Percentiles rank a stretch among this genome's conserved stretches.
Evolutionary conservation across 371 early-diverging fungal species (phyloP).

Genomic region (Zychaea mexicana): DNA sequence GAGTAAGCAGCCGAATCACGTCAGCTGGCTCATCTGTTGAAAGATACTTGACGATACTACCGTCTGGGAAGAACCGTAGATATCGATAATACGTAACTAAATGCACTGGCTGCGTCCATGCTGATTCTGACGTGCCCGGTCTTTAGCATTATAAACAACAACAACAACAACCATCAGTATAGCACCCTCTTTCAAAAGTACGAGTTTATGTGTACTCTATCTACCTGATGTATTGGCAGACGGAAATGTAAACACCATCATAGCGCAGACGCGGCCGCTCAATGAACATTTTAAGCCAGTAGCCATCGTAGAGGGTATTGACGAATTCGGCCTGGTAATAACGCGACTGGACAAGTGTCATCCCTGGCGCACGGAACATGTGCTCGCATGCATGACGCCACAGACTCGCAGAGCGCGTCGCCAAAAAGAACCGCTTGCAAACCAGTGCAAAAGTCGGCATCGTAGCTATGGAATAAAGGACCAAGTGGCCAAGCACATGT

Average conservation of each 20-base stretch:
- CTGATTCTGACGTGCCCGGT: conserved; percentile 40
- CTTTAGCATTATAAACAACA: conserved; percentile 10
- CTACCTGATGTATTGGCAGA: conserved; percentile 49
- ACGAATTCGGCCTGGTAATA: conserved; percentile 12
- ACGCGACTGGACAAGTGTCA: conserved; percentile 17
- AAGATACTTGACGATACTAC: conserved; percentile 33
- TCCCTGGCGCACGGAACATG: conserved; percentile 23
- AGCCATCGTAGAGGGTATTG: conserved; percentile 13
- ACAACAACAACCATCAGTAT: background rate
- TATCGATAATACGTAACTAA: conserved; percentile 66
- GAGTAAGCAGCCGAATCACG: conserved; percentile 28
- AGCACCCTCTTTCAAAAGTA: background rate
- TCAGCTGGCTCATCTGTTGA: conserved; percentile 50
- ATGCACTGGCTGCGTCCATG: conserved; percentile 49
- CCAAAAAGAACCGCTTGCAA: conserved; percentile 48
- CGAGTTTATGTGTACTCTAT: too few relatives aligned
- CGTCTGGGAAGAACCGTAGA: conserved; percentile 58
- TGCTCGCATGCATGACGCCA: conserved; percentile 54
- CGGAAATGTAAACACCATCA: conserved; percentile 65
- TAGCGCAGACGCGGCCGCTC: conserved; percentile 56
- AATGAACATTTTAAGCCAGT: conserved; percentile 43
- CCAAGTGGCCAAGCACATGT: conserved; percentile 26
- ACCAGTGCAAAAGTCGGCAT: conserved; percentile 41
- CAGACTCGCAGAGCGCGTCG: conserved; percentile 40
- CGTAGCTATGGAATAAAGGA: conserved; percentile 34